These are phyloP conservation scores for Thinopyrum obtusiflorum DNA, from an alignment of 202 grass and related monocot species.

Conservation along the genomic window DNA sequence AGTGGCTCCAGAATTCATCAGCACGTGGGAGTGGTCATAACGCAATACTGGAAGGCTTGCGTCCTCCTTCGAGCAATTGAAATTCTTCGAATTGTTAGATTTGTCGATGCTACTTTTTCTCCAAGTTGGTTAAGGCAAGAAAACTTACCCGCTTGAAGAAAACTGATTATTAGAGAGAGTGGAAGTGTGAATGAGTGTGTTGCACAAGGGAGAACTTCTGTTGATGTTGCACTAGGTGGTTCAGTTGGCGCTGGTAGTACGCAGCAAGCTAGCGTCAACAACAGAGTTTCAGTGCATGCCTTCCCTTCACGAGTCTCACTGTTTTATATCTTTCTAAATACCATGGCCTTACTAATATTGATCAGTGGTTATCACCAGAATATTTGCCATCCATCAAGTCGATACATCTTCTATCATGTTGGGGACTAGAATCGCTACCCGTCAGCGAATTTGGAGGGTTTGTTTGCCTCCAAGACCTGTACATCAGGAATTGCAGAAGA, in stretches of 20 bases:
- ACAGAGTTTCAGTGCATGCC: neutral
- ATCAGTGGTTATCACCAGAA: slow-evolving; percentile 3
- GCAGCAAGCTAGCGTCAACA: neutral
- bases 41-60: neutral
- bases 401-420: neutral
- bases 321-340: neutral
- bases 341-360: neutral
- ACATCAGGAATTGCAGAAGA: neutral
- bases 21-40: too few relatives aligned
- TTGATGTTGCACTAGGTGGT: too few relatives aligned
- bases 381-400: slow-evolving; percentile 2
- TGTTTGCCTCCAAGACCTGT: neutral
- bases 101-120: neutral
- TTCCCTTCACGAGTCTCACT: neutral
- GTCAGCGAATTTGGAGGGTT: neutral
- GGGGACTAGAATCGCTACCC: neutral
- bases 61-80: neutral
- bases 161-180: too few relatives aligned
- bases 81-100: neutral
- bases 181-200: too few relatives aligned
- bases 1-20: neutral
- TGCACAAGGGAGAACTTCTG: too few relatives aligned
- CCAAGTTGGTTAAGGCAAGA: neutral
- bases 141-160: too few relatives aligned
- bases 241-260: too few relatives aligned